phyloP scores from a whole-genome alignment of 75 land plant genomes.

The Pinus albicaulis region DNA sequence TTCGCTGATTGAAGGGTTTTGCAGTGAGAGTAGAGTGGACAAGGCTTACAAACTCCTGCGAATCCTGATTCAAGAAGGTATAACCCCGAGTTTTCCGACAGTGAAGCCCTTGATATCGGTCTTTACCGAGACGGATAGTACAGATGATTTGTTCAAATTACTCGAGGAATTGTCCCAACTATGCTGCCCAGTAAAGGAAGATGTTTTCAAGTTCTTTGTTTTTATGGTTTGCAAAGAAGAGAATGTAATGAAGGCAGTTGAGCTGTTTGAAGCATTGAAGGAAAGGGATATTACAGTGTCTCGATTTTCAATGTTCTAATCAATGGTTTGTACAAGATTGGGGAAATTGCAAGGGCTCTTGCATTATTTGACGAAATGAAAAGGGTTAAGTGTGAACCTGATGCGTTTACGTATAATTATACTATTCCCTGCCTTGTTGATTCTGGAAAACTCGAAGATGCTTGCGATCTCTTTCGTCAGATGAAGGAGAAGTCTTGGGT shows the following conservation, averaged over 20 bases:
- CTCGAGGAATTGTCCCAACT: conserved; percentile 34
- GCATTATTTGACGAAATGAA: conserved; percentile 44
- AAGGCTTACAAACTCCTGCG: conserved; percentile 49
- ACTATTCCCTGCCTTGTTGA: conserved; percentile 52
- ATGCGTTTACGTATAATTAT: conserved; percentile 44
- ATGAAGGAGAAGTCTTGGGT: conserved; percentile 41
- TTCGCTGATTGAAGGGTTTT: conserved; percentile 51
- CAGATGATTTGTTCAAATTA: conserved; percentile 35
- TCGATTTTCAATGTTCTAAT: conserved; percentile 49
- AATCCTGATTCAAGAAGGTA: conserved; percentile 37
- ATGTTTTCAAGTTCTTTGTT: conserved; percentile 45
- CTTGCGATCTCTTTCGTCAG: conserved; percentile 39
- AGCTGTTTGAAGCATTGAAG: conserved; percentile 46
- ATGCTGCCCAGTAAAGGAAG: conserved; percentile 32
- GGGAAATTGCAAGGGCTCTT: conserved; percentile 40
- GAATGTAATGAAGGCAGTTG: conserved; percentile 26
- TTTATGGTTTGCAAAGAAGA: conserved; percentile 32
- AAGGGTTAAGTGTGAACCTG: conserved; percentile 29
- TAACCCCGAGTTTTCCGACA: conserved; percentile 37
- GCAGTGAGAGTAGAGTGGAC: conserved; percentile 34
- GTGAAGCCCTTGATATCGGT: conserved; percentile 38
- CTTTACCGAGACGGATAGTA: conserved; percentile 28
- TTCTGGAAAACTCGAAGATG: conserved; percentile 39
- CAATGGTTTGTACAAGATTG: conserved; percentile 30
- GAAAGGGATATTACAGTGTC: conserved; percentile 32